Evolutionary conservation across 371 early-diverging fungal species (phyloP), one percentile per base, ranked within the genome.

Genomic region (Mucor ambiguus): DNA sequence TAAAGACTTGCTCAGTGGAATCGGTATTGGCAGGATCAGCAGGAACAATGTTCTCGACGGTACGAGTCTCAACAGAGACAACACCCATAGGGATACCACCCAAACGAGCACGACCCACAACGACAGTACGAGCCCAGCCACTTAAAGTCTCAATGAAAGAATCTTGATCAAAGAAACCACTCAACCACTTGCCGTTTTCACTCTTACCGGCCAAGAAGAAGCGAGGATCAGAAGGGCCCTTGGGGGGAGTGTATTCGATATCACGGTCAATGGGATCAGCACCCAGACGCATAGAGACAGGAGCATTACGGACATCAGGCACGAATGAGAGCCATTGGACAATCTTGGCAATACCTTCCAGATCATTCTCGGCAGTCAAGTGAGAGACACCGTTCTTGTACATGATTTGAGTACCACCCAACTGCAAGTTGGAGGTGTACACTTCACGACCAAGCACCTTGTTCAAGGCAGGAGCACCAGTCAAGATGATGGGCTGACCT

Each of bases 371-470:
- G 41, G 96, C 99, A 8, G 94, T 94, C 76, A 95, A 83, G 71
- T 99, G 99, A 38, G 96, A 95, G 8, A 98, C 95, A 71, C 99
- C 99, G 85, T 99, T 99, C 85, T 92, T 93, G 89, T 92, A 92
- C 97, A 99, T 96, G 85, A 99, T 96, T 79, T 97, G 97, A 24
- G 97, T 95, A 58, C 99, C 99, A 72, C 99, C 99, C 43, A 99
- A 87, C 79, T 99, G 98, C 77, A 98, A 77, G 86, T 99, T 99
- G 68, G 94, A 96, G 14, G 96, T 92, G 84, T 99, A 99, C 3
- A 99, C 98, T 70, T 98, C 95, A 61, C 98, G 93, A 67, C 99
- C 98, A 38, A 98, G 87, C 2, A 99, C 95, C 86, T 98, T 98
- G 90, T 99, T 99, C 66, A 99, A 85, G 12, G 99, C 99, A 24